Percentiles rank a stretch among this genome's conserved stretches.
Evolutionary conservation across 2,329 filamentous ascomycete species (phyloP).

Genomic region (Dactylellina sp.): DNA sequence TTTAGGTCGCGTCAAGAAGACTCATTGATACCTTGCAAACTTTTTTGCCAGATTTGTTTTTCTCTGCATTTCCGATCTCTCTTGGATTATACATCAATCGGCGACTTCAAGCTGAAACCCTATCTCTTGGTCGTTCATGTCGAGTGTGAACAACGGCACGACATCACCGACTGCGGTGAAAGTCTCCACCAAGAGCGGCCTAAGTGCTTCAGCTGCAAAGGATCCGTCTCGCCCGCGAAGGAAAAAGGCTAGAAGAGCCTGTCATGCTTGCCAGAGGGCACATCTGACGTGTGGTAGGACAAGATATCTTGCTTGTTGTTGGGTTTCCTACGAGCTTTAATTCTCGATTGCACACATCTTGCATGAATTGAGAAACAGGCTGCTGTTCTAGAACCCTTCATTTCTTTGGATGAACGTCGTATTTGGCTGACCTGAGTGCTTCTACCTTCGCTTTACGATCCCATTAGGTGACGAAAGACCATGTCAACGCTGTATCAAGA

Average conservation of each 20-base stretch:
- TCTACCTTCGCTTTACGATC: slow-evolving; percentile 43
- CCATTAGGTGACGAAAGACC: slow-evolving; percentile 88
- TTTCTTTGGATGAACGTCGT: slow-evolving; percentile 6
- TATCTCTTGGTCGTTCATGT: slow-evolving; percentile 42
- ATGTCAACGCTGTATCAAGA: slow-evolving; percentile 92
- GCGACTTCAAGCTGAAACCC: slow-evolving; percentile 52
- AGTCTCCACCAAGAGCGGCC: slow-evolving; percentile 47
- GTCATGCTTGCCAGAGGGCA: slow-evolving; percentile 95
- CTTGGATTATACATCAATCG: slow-evolving; percentile 15
- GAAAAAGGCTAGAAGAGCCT: slow-evolving; percentile 95
- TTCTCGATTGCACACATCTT: slow-evolving; percentile 53
- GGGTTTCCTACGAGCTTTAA: slow-evolving; percentile 57
- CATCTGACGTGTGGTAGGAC: slow-evolving; percentile 97
- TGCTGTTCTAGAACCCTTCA: slow-evolving; percentile 44
- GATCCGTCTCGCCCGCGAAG: slow-evolving; percentile 88
- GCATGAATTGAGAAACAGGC: slow-evolving; percentile 53
- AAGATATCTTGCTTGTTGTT: slow-evolving; percentile 57
- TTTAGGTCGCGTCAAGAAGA: slow-evolving; percentile 26
- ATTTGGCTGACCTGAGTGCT: slow-evolving; percentile 35
- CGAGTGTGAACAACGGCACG: slow-evolving; percentile 57
- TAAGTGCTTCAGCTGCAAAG: slow-evolving; percentile 70
- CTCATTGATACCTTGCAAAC: slow-evolving; percentile 31
- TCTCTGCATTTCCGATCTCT: slow-evolving; percentile 8
- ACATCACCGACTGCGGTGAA: slow-evolving; percentile 57
- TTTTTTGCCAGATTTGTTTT: slow-evolving; percentile 11